These are phyloP conservation scores for Cladosporium phlei DNA, from an alignment of 2,329 filamentous ascomycete genomes.

Conservation along the genomic window DNA sequence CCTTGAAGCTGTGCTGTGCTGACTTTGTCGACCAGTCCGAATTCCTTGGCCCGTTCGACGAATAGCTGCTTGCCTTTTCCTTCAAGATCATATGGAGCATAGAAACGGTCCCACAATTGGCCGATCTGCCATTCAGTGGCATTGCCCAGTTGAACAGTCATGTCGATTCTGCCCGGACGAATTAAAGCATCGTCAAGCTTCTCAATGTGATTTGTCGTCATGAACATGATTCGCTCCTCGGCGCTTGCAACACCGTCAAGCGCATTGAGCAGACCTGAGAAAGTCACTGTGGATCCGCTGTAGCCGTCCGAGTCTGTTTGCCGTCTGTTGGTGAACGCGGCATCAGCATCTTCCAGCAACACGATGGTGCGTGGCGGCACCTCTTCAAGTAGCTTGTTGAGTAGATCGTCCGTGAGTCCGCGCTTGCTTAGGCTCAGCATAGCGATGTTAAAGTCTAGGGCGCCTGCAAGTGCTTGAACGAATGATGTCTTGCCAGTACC, in stretches of 20 bases:
- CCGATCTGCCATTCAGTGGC: slow-evolving; percentile 79
- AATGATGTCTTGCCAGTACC: slow-evolving; percentile 94
- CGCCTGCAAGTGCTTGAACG: slow-evolving; percentile 90
- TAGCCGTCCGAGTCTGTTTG: slow-evolving; percentile 78
- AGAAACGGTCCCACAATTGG: slow-evolving; percentile 92
- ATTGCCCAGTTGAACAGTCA: slow-evolving; percentile 85
- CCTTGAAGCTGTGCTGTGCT: slow-evolving; percentile 93
- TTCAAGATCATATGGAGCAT: slow-evolving; percentile 69
- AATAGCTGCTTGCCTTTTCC: slow-evolving; percentile 63
- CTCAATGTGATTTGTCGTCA: slow-evolving; percentile 93
- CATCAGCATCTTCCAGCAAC: slow-evolving; percentile 84
- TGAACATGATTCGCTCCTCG: slow-evolving; percentile 87
- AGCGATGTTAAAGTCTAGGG: slow-evolving; percentile 85
- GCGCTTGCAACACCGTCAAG: slow-evolving; percentile 86
- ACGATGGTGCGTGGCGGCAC: slow-evolving; percentile 78
- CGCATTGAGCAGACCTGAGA: slow-evolving; percentile 73
- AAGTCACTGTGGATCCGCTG: slow-evolving; percentile 81
- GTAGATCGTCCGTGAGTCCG: slow-evolving; percentile 81
- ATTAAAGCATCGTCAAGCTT: slow-evolving; percentile 84
- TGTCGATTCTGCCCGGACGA: slow-evolving; percentile 84
- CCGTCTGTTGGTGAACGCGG: slow-evolving; percentile 78
- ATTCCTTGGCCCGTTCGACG: slow-evolving; percentile 61
- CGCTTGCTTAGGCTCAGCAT: slow-evolving; percentile 88
- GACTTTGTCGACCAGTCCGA: slow-evolving; percentile 66
- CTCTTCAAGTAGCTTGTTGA: slow-evolving; percentile 81